A percentile compares a stretch with the other conserved stretches of the same genome.
Evolutionary conservation across 768 basidiomycete species (phyloP).

Genomic region (Kwoniella dejecticola): DNA sequence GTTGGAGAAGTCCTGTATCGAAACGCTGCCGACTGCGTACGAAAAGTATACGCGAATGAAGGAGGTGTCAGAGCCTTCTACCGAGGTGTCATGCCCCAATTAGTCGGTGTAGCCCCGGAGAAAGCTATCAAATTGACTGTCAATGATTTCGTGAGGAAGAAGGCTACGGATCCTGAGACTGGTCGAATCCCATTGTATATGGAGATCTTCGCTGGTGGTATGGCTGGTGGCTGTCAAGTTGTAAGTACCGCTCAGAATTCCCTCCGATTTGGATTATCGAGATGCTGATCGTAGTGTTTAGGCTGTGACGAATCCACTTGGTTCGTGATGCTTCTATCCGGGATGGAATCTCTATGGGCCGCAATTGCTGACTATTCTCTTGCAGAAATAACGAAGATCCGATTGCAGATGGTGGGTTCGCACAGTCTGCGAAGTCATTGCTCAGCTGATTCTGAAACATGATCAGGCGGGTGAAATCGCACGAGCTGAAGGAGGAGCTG

Average conservation of each 20-base stretch:
- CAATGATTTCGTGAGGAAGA: constrained; percentile 82
- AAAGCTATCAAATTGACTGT: constrained; percentile 94
- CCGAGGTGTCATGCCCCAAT: constrained; percentile 89
- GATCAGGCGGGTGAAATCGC: constrained; percentile 73
- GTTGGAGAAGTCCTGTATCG: constrained; percentile 96
- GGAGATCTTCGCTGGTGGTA: constrained; percentile 89
- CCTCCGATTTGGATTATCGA: neutral
- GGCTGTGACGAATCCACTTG: constrained; percentile 93
- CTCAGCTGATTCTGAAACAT: neutral
- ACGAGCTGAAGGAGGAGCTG: constrained; percentile 71
- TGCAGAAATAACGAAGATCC: constrained; percentile 50
- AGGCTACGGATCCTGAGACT: constrained; percentile 89
- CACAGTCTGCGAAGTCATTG: no score
- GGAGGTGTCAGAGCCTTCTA: constrained; percentile 84
- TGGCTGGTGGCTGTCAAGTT: constrained; percentile 96
- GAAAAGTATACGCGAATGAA: constrained; percentile 92
- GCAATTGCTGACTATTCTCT: neutral
- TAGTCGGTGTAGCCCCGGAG: constrained; percentile 64
- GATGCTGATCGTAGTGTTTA: neutral
- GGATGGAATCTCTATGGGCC: neutral
- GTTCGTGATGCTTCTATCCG: constrained; percentile 11
- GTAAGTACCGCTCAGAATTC: constrained; percentile 61
- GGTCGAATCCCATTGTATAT: constrained; percentile 87
- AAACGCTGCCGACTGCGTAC: constrained; percentile 91
- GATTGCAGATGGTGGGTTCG: constrained; percentile 64